Base-by-base conservation (phyloP, 495 filamentous ascomycete species). In the Achaetomiella virescens region DNA sequence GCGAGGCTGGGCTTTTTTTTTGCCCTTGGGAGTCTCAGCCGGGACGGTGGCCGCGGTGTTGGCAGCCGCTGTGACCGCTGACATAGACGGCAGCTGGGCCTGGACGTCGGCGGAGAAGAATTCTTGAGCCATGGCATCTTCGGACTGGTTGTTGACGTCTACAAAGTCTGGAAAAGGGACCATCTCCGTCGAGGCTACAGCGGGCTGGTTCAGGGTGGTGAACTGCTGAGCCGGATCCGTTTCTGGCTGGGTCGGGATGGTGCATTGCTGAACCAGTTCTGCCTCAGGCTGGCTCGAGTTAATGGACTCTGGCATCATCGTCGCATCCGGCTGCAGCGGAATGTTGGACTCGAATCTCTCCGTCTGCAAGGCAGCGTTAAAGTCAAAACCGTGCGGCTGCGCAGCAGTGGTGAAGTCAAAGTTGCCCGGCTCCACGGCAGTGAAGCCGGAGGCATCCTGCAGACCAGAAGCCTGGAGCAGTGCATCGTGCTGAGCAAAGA, bases 31-130 rank as follows among this genome's bases (percentile, higher is more conserved):
- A 17, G 29, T 20, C 8, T 36, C 21, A 42, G 6, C 42, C 3
- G 52, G 15, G 1, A 38, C 1, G 1, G 21, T 24, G 1, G 12
- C 22, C 9, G 18, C 12, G 20, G 6, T 14, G 8, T 18, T 10
- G 20, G 15, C 17, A 17, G 25, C 12, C 29, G 44, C 21, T 33
- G 40, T 47, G 43, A 41, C 43, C 8, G 47, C 52, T 0, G 42
- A 40, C 10, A 55, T 47, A 9, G 52, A 47, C 6, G 52, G 44
- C 11, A 55, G 27, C 35, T 38, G 52, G 17, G 44, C 35, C 44
- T 47, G 52, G 8, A 38, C 36, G 44, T 40, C 52, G 24, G 33
- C 21, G 17, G 52, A 47, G 33, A 55, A 55, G 43, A 48, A 47
- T 8, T 40, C 18, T 20, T 48, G 29, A 7, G 14, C 52, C 31